Conservation (phyloP, 2,329 filamentous ascomycete species). For the Cladosporium sp. region DNA sequence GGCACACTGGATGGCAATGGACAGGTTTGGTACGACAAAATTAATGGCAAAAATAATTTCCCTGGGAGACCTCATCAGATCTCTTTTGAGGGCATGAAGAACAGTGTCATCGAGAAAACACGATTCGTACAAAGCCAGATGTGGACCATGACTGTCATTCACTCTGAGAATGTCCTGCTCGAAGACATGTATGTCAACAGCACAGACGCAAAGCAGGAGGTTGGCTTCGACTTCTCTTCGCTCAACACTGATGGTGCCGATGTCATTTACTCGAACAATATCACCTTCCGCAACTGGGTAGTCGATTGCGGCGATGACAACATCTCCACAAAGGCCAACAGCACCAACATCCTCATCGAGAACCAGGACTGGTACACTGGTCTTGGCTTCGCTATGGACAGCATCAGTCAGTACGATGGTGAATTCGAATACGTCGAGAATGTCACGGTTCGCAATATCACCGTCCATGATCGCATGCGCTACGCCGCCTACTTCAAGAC, state of each 20-base stretch:
- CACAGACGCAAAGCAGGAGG: conserved; percentile 37
- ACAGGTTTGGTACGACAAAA: conserved; percentile 58
- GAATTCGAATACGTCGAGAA: conserved; percentile 54
- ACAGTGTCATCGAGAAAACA: conserved; percentile 53
- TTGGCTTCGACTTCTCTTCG: conserved; percentile 20
- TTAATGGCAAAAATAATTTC: conserved; percentile 37
- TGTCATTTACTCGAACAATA: conserved; percentile 56
- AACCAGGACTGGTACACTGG: conserved; percentile 55
- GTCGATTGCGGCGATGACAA: conserved; percentile 58
- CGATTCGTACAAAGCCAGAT: conserved; percentile 61
- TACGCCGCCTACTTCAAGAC: conserved; percentile 51
- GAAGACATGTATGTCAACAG: conserved; percentile 58
- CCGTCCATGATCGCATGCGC: conserved; percentile 17
- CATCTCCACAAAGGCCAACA: conserved; percentile 59
- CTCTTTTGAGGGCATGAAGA: conserved; percentile 52
- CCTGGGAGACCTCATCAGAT: conserved; percentile 54
- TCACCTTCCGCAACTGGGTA: conserved; percentile 54
- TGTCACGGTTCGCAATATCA: conserved; percentile 52
- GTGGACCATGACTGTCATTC: conserved; percentile 54
- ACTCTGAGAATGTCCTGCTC: conserved; percentile 51
- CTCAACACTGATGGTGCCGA: conserved; percentile 56
- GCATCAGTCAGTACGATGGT: conserved; percentile 58
- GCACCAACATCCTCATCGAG: conserved; percentile 55
- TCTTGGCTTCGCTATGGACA: conserved; percentile 59
- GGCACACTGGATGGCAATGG: conserved; percentile 63